These are phyloP conservation scores for Rhamnella rubrinervis DNA, from an alignment of 331 rosid species.

Conservation along the genomic window DNA sequence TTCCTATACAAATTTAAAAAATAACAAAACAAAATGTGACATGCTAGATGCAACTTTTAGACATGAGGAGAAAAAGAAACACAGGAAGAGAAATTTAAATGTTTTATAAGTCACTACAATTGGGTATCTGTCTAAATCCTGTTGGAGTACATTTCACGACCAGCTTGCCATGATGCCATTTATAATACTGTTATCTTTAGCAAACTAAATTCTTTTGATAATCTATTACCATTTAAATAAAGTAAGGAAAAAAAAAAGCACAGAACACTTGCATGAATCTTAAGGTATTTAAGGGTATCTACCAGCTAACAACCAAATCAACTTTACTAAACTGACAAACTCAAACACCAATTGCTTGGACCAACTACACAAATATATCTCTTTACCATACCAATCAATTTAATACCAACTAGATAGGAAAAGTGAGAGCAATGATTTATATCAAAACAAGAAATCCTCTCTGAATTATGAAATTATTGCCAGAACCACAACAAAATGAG, in stretches of 20 bases:
- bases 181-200: background rate
- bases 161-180: no score
- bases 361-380: background rate
- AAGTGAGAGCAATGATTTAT: no score
- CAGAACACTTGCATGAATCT: background rate
- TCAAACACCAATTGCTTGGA: background rate
- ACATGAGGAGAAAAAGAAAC: no score
- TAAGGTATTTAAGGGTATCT: background rate
- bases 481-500: background rate
- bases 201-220: background rate
- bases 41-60: no score
- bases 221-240: background rate
- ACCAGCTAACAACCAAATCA: background rate
- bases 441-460: no score
- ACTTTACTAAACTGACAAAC: background rate
- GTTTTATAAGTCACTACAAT: no score
- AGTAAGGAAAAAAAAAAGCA: background rate
- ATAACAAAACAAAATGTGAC: no score
- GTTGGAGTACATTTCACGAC: no score
- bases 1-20: no score
- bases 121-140: no score
- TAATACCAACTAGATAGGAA: background rate
- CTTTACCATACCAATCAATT: background rate
- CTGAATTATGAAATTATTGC: background rate
- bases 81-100: no score